Percentiles rank a stretch among this genome's conserved stretches.
These are phyloP conservation scores for Diaporthe sp. DNA, from an alignment of 2,329 filamentous ascomycete genomes.

Conservation along the genomic window DNA sequence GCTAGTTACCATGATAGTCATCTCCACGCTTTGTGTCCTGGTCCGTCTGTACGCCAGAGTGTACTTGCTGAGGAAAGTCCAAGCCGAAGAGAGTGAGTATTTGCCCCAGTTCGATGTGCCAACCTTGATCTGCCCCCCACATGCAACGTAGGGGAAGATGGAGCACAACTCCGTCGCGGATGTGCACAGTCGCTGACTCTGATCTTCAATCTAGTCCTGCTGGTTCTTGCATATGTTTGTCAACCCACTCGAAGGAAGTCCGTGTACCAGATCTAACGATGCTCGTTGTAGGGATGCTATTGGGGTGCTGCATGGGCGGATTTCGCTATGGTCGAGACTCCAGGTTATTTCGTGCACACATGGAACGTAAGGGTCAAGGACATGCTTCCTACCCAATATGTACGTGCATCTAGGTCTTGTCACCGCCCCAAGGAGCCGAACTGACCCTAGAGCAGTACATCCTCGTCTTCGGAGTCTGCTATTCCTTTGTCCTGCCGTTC, in stretches of 20 bases:
- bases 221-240: constrained; percentile 36
- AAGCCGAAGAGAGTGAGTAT: constrained; percentile 29
- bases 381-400: constrained; percentile 46
- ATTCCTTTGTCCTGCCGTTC: constrained; percentile 54
- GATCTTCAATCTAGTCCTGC: constrained; percentile 2
- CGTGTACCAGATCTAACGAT: neutral
- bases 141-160: neutral
- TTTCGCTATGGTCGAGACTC: constrained; percentile 45
- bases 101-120: neutral
- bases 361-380: constrained; percentile 51
- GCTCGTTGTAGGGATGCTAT: constrained; percentile 25
- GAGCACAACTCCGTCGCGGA: neutral
- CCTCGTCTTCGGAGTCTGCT: constrained; percentile 53
- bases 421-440: neutral
- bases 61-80: constrained; percentile 22
- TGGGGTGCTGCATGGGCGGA: constrained; percentile 35
- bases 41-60: constrained; percentile 34
- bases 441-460: constrained; percentile 46
- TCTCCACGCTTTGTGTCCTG: constrained; percentile 35
- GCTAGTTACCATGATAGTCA: constrained; percentile 32
- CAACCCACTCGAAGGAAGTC: neutral
- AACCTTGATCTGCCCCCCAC: neutral
- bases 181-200: constrained; percentile 15
- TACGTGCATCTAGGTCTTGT: constrained; percentile 41
- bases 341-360: constrained; percentile 55